Evolutionary conservation across 495 filamentous ascomycete species (phyloP), one percentile per base, ranked within the genome.

Genomic region (Hyaloscypha variabilis): DNA sequence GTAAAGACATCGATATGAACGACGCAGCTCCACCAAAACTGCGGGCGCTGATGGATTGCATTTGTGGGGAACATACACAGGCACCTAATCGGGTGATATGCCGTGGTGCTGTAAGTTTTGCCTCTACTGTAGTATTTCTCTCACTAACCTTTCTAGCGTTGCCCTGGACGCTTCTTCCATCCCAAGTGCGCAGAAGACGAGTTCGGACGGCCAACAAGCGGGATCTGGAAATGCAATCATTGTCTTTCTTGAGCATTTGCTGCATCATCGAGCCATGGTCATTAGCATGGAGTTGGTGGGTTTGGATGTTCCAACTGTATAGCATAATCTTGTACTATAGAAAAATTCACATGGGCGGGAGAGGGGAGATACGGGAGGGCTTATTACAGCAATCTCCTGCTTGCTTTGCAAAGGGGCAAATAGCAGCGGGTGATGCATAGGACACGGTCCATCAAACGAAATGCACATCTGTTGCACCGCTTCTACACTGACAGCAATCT

Each of bases 161-260:
- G 70, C 62, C 64, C 51, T 25, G 64, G 60, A 24, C 70, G 70
- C n/a, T 67, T 63, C 53, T 72, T 59, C 46, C 67, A 69, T 36
- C 49, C 53, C 3, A 31, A 29, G 23, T 72, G 70, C 46, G 70
- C 70, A n/a, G 58, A 8, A 54, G 25, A 46, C 34, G 36, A 62
- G 4, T 60, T 57, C 4, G 67, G 64, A 28, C 53, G 65, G 26
- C n/a, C 39, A 5, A 52, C 57, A 13, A 46, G 19, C 10, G 36
- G 62, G n/a, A 36, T n/a, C 23, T 72, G 63, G 61, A 55, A 58
- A 34, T 72, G 70, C 60, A 29, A 69, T 58, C 26, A 64, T 49
- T 72, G 70, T 53, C 61, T 67, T 62, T 58, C 62, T 58, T 66
- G 51, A 60, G 58, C 34, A 52, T 57, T 64, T 60, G 25, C 46